Evolutionary conservation across 768 basidiomycete species (phyloP).

Genomic region (Hirschioporus abietinus): DNA sequence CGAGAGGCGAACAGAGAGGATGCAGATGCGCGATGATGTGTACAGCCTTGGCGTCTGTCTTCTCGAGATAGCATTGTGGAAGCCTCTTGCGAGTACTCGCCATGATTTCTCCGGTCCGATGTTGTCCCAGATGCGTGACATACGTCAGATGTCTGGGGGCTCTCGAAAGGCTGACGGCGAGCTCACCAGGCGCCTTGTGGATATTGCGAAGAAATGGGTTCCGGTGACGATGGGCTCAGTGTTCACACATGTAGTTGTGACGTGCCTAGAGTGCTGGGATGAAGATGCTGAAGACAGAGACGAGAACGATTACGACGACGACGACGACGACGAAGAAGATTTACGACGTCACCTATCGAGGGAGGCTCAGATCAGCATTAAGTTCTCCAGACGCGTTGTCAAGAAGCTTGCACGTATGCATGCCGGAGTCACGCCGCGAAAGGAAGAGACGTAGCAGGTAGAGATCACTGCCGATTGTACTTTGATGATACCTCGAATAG

Average conservation of each 20-base stretch:
- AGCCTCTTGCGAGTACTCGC: not conserved
- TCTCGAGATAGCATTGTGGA: not conserved
- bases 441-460: too few species aligned
- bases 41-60: slow-evolving; percentile 1
- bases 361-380: not conserved
- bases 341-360: not conserved
- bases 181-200: not conserved
- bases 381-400: not conserved
- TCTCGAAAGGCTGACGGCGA: not conserved
- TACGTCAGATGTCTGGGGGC: not conserved
- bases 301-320: not conserved
- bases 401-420: not conserved
- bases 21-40: slow-evolving; percentile 1
- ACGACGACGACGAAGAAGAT: not conserved
- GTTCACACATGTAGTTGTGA: not conserved
- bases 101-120: not conserved
- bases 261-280: not conserved
- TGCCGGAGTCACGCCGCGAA: too few species aligned
- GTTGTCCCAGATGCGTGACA: not conserved
- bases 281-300: not conserved
- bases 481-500: too few species aligned
- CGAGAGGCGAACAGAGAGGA: not conserved
- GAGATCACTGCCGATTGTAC: too few species aligned
- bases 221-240: not conserved
- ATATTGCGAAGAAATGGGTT: not conserved